These are phyloP conservation scores for Heliocybe sulcata DNA, from an alignment of 1,284 basidiomycete genomes.

Conservation along the genomic window DNA sequence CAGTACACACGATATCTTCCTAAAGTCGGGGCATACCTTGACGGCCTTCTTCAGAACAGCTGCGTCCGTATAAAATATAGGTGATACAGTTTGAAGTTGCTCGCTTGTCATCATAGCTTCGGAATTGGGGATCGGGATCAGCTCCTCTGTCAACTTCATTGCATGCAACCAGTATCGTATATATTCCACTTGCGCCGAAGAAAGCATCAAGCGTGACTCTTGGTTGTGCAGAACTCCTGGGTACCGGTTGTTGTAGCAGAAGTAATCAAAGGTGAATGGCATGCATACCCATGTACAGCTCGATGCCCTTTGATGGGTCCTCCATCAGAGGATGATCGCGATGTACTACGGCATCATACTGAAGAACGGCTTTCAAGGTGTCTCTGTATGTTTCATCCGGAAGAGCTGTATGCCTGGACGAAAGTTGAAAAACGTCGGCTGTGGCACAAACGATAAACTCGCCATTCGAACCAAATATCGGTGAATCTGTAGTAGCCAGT, in stretches of 20 bases:
- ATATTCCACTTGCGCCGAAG: constrained; percentile 80
- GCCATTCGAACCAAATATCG: constrained; percentile 75
- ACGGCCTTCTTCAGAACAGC: constrained; percentile 46
- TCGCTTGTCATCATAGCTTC: constrained; percentile 57
- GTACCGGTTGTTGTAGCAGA: not conserved
- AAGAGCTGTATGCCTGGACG: constrained; percentile 34
- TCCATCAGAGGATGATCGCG: constrained; percentile 68
- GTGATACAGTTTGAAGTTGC: constrained; percentile 47
- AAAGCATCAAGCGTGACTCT: constrained; percentile 68
- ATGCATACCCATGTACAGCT: constrained; percentile 60
- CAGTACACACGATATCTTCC: not conserved
- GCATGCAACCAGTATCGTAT: constrained; percentile 78
- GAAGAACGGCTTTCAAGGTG: constrained; percentile 62
- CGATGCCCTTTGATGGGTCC: constrained; percentile 53
- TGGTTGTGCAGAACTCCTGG: constrained; percentile 57
- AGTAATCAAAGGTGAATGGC: not conserved
- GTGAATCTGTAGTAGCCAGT: constrained; percentile 72
- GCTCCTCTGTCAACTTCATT: constrained; percentile 56
- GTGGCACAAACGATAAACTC: constrained; percentile 2
- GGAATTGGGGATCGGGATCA: constrained; percentile 65
- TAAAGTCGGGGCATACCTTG: constrained; percentile 34
- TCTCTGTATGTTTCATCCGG: constrained; percentile 43
- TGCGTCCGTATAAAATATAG: constrained; percentile 48
- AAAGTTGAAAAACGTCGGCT: not conserved
- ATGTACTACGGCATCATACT: constrained; percentile 57